Base-by-base conservation (phyloP, 1,139 yeast species). In the Yamadazyma friedrichii region DNA sequence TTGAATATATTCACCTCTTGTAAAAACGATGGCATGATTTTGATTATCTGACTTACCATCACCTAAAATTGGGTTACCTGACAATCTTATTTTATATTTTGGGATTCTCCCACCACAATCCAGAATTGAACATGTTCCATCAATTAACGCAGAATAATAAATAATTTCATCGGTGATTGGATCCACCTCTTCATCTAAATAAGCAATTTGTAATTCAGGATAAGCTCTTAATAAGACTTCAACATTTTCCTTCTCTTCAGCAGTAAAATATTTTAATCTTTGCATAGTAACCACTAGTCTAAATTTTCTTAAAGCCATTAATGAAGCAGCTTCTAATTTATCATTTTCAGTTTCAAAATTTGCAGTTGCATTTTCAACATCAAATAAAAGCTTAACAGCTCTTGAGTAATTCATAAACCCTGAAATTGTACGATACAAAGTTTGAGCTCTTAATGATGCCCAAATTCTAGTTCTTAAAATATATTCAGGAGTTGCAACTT, bases 31-130 rank as follows among this genome's bases (percentile, higher is more conserved):
- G 0, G 80, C 62, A 51, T 74, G 77, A 46, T 77, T 77, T 45
- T 77, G 82, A 44, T 77, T 77, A 51, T 77, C 82, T 0, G 80
- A 68, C 45, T 77, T 77, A 5, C 82, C 82, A 52, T 76, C 82
- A 3, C 82, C 82, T 32, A 77, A 58, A 31, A 77, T 73, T 8
- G 82, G 82, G 45, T 75, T 67, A 6, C 82, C 82, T 0, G 81
- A 74, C 15, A 77, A 57, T 46, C 58, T 59, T n/a, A 77, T 68
- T 35, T 62, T 55, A 48, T 71, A 76, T 43, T 73, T 75, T 4
- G 74, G 74, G 27, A 55, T 47, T 12, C 75, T 55, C 15, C 62
- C 58, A 1, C 71, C 73, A 42, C 58, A 53, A 33, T 57, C 66
- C 35, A 59, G 43, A 10, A 63, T 58, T 6, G 72, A 65, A 45